Evolutionary conservation across 1,139 yeast genomes (phyloP), one percentile per base, ranked within the genome.

Genomic region (Maudiozyma humilis): DNA sequence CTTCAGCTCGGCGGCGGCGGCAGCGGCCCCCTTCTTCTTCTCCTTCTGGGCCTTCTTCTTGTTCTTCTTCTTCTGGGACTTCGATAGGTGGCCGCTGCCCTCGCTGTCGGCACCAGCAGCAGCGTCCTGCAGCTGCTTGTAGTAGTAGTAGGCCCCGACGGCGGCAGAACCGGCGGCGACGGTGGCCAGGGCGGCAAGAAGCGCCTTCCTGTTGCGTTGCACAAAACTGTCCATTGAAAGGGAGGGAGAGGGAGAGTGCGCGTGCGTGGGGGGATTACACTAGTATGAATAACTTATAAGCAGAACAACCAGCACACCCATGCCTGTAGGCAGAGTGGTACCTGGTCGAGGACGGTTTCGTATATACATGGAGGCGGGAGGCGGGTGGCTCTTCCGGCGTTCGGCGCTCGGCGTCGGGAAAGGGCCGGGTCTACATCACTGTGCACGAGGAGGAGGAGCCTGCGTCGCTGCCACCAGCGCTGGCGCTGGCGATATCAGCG

Each of bases 131-230:
- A 63, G 62, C 49, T 67, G 71, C 46, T 65, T 66, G 46, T 69
- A 61, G 50, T 73, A 73, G 55, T 74, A 76, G 54, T 72, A 73
- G 40, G 75, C 74, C 40, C 82, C 80, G n/a, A 78, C 78, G 41
- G 75, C 78, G 29, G 82, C 77, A 38, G 81, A 70, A 41, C 73
- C 73, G 48, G 82, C 82, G 35, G 82, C 81, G 47, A 76, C 70
- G 2, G 85, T 76, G 30, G 84, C 72, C 41, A 78, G 65, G 2
- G 85, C 76, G 29, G 84, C 72, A 40, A 78, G 66, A 34, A 81
- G 70, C 34, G 82, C 82, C 29, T 76, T 69, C 62, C 71, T 80
- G 64, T 81, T 76, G 59, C 76, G 73, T 44, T 73, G 66, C 47
- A 79, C 67, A 63, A 79, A 78, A 54, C 61, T 59, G 27, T 64